Evolutionary conservation across 768 basidiomycete species (phyloP).

Genomic region (Plicaturopsis crispa): DNA sequence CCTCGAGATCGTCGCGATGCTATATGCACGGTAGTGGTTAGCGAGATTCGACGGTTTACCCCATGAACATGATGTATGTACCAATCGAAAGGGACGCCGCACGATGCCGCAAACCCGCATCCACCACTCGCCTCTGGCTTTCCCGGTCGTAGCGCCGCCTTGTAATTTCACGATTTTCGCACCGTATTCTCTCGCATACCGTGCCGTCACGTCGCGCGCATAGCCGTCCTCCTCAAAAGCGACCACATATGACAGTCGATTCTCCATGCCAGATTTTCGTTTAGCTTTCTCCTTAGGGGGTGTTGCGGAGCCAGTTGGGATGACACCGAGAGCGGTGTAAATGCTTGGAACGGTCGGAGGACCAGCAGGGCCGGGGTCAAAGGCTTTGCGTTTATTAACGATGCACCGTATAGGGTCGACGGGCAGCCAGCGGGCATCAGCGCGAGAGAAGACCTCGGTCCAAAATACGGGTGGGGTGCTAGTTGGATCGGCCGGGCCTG

Average conservation of each 20-base stretch:
- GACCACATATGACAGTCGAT: conserved; percentile 89
- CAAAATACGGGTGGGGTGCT: conserved; percentile 84
- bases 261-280: conserved; percentile 38
- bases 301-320: conserved; percentile 3
- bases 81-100: conserved; percentile 75
- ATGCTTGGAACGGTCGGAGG: conserved; percentile 12
- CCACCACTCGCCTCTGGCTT: conserved; percentile 83
- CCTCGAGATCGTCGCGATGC: conserved; percentile 91
- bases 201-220: conserved; percentile 83
- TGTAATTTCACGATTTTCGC: conserved; percentile 79
- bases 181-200: conserved; percentile 79
- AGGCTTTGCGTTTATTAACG: conserved; percentile 74
- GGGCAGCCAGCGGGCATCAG: conserved; percentile 87
- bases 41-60: conserved; percentile 8
- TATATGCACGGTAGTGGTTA: conserved; percentile 23
- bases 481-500: conserved; percentile 39
- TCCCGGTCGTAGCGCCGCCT: conserved; percentile 46
- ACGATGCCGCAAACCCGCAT: conserved; percentile 53
- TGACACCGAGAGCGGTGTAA: no score
- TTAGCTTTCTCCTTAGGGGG: conserved; percentile 1
- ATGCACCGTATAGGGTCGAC: conserved; percentile 82
- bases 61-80: no score
- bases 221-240: conserved; percentile 94
- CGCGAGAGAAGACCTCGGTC: conserved; percentile 94
- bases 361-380: conserved; percentile 54